Percentiles rank a stretch among this genome's conserved stretches.
phyloP scores from a whole-genome alignment of 2,329 filamentous ascomycete genomes.

The Sclerotinia trifoliorum region DNA sequence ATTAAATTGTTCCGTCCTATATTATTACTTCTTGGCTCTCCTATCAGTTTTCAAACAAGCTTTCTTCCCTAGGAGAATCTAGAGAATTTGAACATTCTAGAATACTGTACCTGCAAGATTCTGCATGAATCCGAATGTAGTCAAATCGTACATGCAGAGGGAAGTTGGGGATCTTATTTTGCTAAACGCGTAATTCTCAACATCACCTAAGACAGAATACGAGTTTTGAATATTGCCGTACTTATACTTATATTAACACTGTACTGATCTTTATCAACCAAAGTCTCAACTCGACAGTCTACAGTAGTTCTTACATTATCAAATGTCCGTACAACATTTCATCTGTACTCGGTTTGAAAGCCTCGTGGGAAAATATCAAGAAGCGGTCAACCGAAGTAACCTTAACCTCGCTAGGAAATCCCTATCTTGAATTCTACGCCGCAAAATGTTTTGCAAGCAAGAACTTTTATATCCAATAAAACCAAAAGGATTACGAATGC shows the following conservation, averaged over 20 bases:
- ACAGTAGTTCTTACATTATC: slow-evolving; percentile 11
- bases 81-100: not conserved
- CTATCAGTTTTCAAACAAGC: slow-evolving; percentile 11
- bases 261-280: not conserved
- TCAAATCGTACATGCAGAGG: slow-evolving; percentile 13
- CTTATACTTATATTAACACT: not conserved
- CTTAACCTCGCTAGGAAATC: not conserved
- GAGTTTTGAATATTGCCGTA: not conserved
- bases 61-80: not conserved
- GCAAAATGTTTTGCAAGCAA: not conserved
- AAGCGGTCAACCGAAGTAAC: not conserved
- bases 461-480: not conserved
- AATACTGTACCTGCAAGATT: slow-evolving; percentile 20
- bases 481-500: not conserved
- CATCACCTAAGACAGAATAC: not conserved
- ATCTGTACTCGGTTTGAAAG: slow-evolving; percentile 9
- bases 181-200: not conserved
- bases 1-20: not conserved
- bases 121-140: slow-evolving; percentile 18
- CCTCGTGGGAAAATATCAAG: not conserved
- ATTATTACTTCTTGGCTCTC: slow-evolving; percentile 3
- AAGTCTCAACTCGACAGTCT: not conserved
- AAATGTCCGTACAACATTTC: not conserved
- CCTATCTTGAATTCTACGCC: not conserved
- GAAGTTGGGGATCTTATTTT: not conserved